These are phyloP conservation scores for Exophiala viscosa DNA, from an alignment of 2,329 filamentous ascomycete species.

Conservation along the genomic window DNA sequence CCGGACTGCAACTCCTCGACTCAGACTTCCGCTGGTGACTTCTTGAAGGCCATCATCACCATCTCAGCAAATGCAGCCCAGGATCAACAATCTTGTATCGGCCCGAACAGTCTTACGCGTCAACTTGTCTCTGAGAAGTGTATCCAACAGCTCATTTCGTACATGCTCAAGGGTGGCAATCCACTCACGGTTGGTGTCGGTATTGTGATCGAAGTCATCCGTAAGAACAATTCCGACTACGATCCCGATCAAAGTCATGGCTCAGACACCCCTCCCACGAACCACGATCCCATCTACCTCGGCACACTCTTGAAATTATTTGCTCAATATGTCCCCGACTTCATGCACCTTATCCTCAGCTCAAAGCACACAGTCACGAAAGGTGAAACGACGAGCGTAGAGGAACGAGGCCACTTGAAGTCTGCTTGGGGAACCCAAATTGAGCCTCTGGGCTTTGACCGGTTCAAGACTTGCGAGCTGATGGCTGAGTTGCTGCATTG, in stretches of 20 bases:
- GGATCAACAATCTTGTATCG: constrained; percentile 98
- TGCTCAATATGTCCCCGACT: constrained; percentile 84
- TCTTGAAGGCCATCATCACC: constrained; percentile 97
- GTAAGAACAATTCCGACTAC: constrained; percentile 99
- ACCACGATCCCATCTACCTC: constrained; percentile 90
- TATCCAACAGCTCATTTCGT: constrained; percentile 75
- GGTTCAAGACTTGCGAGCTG: constrained; percentile 97
- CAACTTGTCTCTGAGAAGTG: constrained; percentile 86
- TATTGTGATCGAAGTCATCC: constrained; percentile 96
- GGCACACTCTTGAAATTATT: constrained; percentile 86
- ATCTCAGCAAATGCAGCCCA: constrained; percentile 98
- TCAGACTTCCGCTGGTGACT: constrained; percentile 94
- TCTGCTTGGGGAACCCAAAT: constrained; percentile 89
- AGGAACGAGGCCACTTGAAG: constrained; percentile 69
- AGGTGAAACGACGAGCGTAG: constrained; percentile 55
- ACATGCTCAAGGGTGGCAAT: constrained; percentile 92
- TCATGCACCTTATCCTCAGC: constrained; percentile 85
- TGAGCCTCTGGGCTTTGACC: constrained; percentile 91
- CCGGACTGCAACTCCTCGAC: constrained; percentile 83
- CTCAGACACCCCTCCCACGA: constrained; percentile 73
- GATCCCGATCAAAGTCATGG: constrained; percentile 86
- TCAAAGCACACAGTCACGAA: constrained; percentile 58
- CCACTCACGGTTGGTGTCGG: constrained; percentile 93
- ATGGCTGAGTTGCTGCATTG: constrained; percentile 98
- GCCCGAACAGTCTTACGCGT: constrained; percentile 91